phyloP scores from a whole-genome alignment of 345 rosid species.

The Arabis alpina region DNA sequence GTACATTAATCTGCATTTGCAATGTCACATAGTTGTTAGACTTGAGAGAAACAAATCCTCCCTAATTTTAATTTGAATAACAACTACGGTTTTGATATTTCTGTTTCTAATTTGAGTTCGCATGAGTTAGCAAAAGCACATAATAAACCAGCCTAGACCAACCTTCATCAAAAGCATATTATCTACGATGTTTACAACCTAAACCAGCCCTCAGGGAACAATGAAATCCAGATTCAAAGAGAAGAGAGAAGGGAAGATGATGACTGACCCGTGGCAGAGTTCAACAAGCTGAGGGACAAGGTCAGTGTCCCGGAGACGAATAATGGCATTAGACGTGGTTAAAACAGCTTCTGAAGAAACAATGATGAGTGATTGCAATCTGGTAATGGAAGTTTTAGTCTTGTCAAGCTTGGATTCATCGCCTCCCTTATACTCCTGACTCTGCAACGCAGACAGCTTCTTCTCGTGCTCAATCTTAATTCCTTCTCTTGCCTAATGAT shows the following conservation, averaged over 20 bases:
- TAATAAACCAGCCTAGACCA: constrained; percentile 7
- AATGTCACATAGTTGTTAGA: constrained; percentile 1
- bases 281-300: constrained; percentile 89
- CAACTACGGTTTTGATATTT: not conserved
- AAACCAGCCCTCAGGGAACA: not conserved
- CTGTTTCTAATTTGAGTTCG: not conserved
- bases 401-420: constrained; percentile 77
- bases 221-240: not conserved
- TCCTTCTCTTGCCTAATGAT: constrained; percentile 73
- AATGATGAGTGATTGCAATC: constrained; percentile 66
- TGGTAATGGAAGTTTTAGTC: constrained; percentile 72
- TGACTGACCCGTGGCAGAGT: constrained; percentile 81
- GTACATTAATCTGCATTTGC: constrained; percentile 75
- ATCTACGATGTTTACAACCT: not conserved
- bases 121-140: not conserved
- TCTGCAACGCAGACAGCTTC: constrained; percentile 77
- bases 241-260: constrained; percentile 3
- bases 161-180: too few relatives aligned
- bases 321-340: constrained; percentile 79
- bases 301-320: constrained; percentile 74
- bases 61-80: not conserved
- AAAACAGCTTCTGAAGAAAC: constrained; percentile 89
- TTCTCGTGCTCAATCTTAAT: constrained; percentile 83
- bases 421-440: constrained; percentile 90
- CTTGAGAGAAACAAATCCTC: not conserved